Evolutionary conservation across 2,329 filamentous ascomycete genomes (phyloP).

Genomic region (Sporothrix dimorphospora): DNA sequence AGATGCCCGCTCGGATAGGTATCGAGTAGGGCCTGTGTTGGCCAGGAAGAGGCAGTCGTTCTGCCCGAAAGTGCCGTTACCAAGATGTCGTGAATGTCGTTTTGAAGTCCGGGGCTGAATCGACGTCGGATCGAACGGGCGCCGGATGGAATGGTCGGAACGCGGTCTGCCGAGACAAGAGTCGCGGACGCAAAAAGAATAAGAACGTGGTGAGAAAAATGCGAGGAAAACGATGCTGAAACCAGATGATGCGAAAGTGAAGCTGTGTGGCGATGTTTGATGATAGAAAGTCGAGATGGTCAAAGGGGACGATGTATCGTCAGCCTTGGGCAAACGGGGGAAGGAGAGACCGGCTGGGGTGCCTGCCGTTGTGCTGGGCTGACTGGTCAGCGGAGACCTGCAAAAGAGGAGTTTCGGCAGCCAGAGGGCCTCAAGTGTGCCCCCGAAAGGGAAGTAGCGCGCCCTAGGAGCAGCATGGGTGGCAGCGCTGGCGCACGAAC

Average conservation of each 20-base stretch:
- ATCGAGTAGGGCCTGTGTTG: background rate
- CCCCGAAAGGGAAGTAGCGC: conserved; percentile 15
- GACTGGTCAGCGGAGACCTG: conserved; percentile 1
- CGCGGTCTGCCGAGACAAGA: background rate
- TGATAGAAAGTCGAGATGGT: background rate
- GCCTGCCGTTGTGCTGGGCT: background rate
- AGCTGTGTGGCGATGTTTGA: background rate
- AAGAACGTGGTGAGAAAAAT: background rate
- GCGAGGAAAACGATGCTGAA: background rate
- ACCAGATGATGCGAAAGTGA: background rate
- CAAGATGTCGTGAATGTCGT: background rate
- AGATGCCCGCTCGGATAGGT: no score
- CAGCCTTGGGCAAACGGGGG: conserved; percentile 19
- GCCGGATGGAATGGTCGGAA: background rate
- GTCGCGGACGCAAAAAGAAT: background rate
- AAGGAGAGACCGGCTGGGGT: conserved; percentile 18
- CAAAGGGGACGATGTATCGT: conserved; percentile 16
- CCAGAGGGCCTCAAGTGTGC: background rate
- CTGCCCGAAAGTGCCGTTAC: background rate
- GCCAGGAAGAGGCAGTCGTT: background rate
- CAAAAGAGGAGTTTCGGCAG: conserved; percentile 12
- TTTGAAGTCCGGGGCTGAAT: background rate
- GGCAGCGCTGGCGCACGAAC: conserved; percentile 18
- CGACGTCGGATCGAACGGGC: background rate
- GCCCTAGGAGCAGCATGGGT: background rate